Evolutionary conservation across 2,329 filamentous ascomycete species (phyloP), one percentile per base, ranked within the genome.

Genomic region (Bipolaris oryzae): DNA sequence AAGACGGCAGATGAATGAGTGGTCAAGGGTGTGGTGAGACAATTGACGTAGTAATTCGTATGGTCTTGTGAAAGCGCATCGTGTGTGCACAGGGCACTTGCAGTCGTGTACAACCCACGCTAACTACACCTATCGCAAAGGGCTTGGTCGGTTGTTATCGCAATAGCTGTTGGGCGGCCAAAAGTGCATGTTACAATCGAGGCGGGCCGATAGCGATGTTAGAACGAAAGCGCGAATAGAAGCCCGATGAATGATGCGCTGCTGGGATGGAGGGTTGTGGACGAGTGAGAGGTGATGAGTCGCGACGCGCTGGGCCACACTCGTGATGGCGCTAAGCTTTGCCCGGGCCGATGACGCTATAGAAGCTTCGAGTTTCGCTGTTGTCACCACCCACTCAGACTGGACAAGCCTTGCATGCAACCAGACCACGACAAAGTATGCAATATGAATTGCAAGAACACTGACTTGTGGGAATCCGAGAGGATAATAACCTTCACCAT

Each of bases 1-100:
- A 25, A 39, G 46, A 20, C 23, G 28, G 35, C 44, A 50, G 52
- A 45, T 35, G 43, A 31, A 13, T 31, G 33, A 58, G 56, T 57
- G 43, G 46, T 57, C 38, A 58, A 46, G 44, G 54, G 44, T 31
- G 53, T 16, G 47, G 38, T 56, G 47, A 45, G 50, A 59, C 57
- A 50, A 62, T 61, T 55, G 60, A 55, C 39, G 59, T 50, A 60
- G 59, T 50, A 60, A 52, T 53, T 55, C 44, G 56, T 38, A 56
- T 61, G 58, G 57, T 60, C 55, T 56, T 37, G 58, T 62, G 56
- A 58, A 59, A 20, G 58, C 57, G 63, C 68, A 71, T 70, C 56
- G 58, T 67, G 48, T 57, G 67, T 66, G 60, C 60, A 64, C 65
- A 63, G 55, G 57, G 61, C 61, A 57, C 64, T 62, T 62, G 48